phyloP scores from a whole-genome alignment of 371 early-diverging fungal genomes.

The Capillidium rhysosporum region DNA sequence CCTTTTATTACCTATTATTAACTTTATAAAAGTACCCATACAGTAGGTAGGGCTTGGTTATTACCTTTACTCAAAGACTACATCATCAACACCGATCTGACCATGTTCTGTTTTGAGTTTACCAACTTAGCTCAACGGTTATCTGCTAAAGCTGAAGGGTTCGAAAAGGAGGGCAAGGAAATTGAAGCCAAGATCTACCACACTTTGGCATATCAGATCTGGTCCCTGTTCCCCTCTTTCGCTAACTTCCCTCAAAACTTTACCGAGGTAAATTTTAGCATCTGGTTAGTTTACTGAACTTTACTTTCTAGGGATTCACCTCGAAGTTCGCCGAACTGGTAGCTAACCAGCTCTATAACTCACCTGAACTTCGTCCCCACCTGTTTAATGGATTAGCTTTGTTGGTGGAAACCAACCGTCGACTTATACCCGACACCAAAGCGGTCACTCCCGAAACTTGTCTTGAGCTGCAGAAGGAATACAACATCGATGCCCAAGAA shows the following conservation, averaged over 20 bases:
- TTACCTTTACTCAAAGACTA: conserved; percentile 57
- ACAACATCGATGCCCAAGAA: conserved; percentile 28
- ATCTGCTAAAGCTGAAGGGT: conserved; percentile 33
- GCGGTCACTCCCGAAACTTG: not conserved
- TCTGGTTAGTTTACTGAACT: not conserved
- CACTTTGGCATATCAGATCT: conserved; percentile 72
- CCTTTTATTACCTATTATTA: not conserved
- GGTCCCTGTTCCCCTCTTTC: conserved; percentile 71
- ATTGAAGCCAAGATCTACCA: conserved; percentile 82
- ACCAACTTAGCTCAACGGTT: conserved; percentile 60
- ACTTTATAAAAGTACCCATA: conserved; percentile 11
- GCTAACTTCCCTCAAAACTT: conserved; percentile 68
- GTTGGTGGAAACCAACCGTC: conserved; percentile 46
- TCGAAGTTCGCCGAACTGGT: conserved; percentile 44
- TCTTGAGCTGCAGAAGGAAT: conserved; percentile 23
- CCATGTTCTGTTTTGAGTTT: conserved; percentile 45
- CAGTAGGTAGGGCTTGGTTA: conserved; percentile 58
- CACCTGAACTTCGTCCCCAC: conserved; percentile 56
- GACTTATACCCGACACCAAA: conserved; percentile 8
- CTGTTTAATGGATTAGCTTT: conserved; percentile 52
- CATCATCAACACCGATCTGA: conserved; percentile 54
- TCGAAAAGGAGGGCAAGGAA: conserved; percentile 33
- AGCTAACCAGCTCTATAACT: conserved; percentile 35
- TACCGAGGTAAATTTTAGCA: conserved; percentile 5
- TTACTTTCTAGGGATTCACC: conserved; percentile 23